A percentile compares a stretch with the other conserved stretches of the same genome.
These are phyloP conservation scores for Solanum bukasovii DNA, from an alignment of 257 asterid species.

Conservation along the genomic window DNA sequence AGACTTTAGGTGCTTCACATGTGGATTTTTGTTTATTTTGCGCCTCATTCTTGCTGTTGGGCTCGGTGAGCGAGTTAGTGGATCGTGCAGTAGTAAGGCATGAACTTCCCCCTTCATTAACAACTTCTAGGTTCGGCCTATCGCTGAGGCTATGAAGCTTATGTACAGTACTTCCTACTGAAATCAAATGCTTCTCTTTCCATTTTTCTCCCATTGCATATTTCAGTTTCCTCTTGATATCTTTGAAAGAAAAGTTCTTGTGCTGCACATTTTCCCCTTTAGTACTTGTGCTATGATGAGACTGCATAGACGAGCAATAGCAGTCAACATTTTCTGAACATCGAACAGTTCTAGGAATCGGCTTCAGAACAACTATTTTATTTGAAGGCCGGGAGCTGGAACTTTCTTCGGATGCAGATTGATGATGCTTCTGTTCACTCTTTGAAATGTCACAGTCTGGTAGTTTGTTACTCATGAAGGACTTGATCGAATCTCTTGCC, in stretches of 20 bases:
- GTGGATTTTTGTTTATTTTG: conserved; percentile 1
- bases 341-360: conserved; percentile 18
- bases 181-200: conserved; percentile 3
- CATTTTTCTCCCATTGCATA: conserved; percentile 34
- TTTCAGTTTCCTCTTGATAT: conserved; percentile 50
- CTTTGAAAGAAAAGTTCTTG: conserved; percentile 36
- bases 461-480: neutral
- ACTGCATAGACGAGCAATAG: conserved; percentile 42
- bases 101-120: neutral
- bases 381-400: conserved; percentile 14
- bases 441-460: conserved; percentile 1
- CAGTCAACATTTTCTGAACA: conserved; percentile 20
- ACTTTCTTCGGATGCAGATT: conserved; percentile 4
- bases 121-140: neutral
- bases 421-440: conserved; percentile 3
- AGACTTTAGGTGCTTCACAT: conserved; percentile 8
- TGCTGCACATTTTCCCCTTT: conserved; percentile 19
- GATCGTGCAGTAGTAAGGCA: neutral
- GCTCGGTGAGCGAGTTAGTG: conserved; percentile 3
- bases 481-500: conserved; percentile 5
- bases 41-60: conserved; percentile 10
- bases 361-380: conserved; percentile 50
- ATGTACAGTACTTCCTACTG: conserved; percentile 1
- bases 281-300: conserved; percentile 8
- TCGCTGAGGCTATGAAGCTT: neutral